phyloP scores from a whole-genome alignment of 371 early-diverging fungal species.

The Mucor sp. region DNA sequence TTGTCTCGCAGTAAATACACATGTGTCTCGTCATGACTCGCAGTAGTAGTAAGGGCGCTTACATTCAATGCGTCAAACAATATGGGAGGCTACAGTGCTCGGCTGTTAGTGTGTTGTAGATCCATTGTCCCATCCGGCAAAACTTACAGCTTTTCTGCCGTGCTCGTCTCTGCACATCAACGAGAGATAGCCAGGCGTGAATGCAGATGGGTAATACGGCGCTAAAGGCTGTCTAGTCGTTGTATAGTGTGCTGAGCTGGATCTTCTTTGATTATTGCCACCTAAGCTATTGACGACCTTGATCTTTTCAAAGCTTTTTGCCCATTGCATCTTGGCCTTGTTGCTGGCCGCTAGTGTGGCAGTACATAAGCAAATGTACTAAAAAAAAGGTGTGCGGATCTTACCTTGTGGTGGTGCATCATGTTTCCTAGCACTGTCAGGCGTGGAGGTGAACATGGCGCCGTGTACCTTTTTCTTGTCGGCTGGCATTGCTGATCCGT shows the following conservation, averaged over 20 bases:
- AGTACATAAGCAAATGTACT: not conserved
- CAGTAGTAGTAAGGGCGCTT: not conserved
- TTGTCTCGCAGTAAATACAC: not conserved
- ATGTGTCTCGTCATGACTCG: not conserved
- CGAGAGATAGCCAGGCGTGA: constrained; percentile 27
- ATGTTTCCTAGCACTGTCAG: not conserved
- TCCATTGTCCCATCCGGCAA: not conserved
- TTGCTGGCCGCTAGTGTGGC: not conserved
- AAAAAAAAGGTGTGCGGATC: not conserved
- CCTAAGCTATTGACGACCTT: constrained; percentile 24
- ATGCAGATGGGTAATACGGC: constrained; percentile 35
- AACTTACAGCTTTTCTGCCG: constrained; percentile 34
- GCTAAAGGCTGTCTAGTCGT: constrained; percentile 26
- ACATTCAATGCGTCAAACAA: constrained; percentile 40
- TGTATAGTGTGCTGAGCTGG: constrained; percentile 14
- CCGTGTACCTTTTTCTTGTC: not conserved
- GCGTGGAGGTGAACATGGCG: not conserved
- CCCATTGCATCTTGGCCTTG: constrained; percentile 29
- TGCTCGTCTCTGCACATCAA: constrained; percentile 34
- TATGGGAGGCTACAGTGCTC: constrained; percentile 34
- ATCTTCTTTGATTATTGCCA: constrained; percentile 2
- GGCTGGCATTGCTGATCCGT: not conserved
- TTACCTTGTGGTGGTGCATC: constrained; percentile 2
- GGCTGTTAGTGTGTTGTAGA: not conserved
- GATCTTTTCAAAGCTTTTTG: constrained; percentile 25